Percentiles rank a stretch among this genome's conserved stretches.
These are phyloP conservation scores for Boletus vermiculosoides DNA, from an alignment of 768 basidiomycete genomes.

Conservation along the genomic window DNA sequence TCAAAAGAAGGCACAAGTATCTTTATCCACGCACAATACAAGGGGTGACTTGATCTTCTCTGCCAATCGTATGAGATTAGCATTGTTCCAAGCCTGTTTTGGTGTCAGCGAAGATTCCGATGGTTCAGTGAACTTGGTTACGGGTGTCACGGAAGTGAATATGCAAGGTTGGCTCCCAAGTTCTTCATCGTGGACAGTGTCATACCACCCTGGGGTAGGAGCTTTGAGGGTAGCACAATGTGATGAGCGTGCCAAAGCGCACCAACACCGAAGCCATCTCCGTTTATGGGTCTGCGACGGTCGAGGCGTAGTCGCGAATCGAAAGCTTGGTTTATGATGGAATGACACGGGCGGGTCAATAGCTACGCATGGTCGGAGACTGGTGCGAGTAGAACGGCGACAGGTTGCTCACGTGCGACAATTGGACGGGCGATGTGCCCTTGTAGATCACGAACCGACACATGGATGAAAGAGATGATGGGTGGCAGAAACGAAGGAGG, in stretches of 20 bases:
- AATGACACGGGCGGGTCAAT: slow-evolving; percentile 91
- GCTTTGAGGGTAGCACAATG: background rate
- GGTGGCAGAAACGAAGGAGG: background rate
- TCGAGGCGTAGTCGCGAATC: slow-evolving; percentile 89
- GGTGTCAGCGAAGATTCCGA: slow-evolving; percentile 9
- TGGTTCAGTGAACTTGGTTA: slow-evolving; percentile 34
- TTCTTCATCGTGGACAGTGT: slow-evolving; percentile 79
- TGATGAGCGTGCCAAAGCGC: slow-evolving; percentile 26
- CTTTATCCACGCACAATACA: slow-evolving; percentile 67
- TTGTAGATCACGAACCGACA: slow-evolving; percentile 95
- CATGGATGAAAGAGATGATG: slow-evolving; percentile 42
- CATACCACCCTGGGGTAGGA: slow-evolving; percentile 79
- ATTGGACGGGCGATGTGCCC: slow-evolving; percentile 87
- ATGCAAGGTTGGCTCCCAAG: slow-evolving; percentile 88
- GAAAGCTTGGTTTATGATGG: slow-evolving; percentile 96
- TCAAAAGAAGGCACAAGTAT: background rate
- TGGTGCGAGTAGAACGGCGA: background rate
- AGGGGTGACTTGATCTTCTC: slow-evolving; percentile 97
- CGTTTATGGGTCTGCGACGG: slow-evolving; percentile 81
- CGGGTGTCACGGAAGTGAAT: slow-evolving; percentile 93
- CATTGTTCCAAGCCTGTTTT: slow-evolving; percentile 90
- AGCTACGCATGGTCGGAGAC: slow-evolving; percentile 44
- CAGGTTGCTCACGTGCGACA: slow-evolving; percentile 65
- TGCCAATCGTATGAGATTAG: slow-evolving; percentile 88
- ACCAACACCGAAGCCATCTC: slow-evolving; percentile 97